A percentile compares a stretch with the other conserved stretches of the same genome.
These are phyloP conservation scores for Corynespora cassiicola DNA, from an alignment of 2,329 filamentous ascomycete genomes.

Conservation along the genomic window DNA sequence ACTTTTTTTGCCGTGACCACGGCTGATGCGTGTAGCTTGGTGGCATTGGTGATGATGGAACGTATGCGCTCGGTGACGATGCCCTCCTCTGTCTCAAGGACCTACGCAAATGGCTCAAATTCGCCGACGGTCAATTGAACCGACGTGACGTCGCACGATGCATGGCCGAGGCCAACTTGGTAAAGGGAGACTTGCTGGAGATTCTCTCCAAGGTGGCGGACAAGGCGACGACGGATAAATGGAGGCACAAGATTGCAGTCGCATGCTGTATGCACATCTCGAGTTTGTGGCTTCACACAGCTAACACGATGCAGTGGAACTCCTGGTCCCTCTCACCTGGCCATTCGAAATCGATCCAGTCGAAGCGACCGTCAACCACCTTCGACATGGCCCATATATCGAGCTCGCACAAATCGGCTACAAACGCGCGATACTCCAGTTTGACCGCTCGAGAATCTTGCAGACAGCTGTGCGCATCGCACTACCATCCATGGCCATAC, in stretches of 20 bases:
- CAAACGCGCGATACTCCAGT: slow-evolving; percentile 87
- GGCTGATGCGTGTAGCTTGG: slow-evolving; percentile 82
- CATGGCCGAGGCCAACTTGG: slow-evolving; percentile 88
- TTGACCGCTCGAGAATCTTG: slow-evolving; percentile 77
- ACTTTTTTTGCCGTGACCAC: slow-evolving; percentile 20
- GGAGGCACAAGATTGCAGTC: slow-evolving; percentile 80
- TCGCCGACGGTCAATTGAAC: slow-evolving; percentile 92
- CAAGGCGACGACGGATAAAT: slow-evolving; percentile 72
- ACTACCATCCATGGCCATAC: slow-evolving; percentile 82
- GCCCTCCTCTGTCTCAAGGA: slow-evolving; percentile 91
- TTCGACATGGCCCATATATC: slow-evolving; percentile 88
- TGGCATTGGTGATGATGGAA: slow-evolving; percentile 80
- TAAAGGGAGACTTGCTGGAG: slow-evolving; percentile 86
- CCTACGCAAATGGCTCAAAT: slow-evolving; percentile 91
- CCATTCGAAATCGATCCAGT: slow-evolving; percentile 81
- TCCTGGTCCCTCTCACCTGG: slow-evolving; percentile 94
- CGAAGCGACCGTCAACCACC: slow-evolving; percentile 89
- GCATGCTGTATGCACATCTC: slow-evolving; percentile 66
- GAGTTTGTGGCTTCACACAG: not conserved
- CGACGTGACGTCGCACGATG: slow-evolving; percentile 94
- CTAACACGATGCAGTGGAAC: slow-evolving; percentile 65
- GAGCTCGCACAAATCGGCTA: slow-evolving; percentile 88
- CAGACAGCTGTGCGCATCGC: slow-evolving; percentile 81
- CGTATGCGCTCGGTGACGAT: slow-evolving; percentile 91
- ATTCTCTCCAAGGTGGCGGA: slow-evolving; percentile 81